Conservation (phyloP, 2,329 filamentous ascomycete species). For the Venturia oleaginea region DNA sequence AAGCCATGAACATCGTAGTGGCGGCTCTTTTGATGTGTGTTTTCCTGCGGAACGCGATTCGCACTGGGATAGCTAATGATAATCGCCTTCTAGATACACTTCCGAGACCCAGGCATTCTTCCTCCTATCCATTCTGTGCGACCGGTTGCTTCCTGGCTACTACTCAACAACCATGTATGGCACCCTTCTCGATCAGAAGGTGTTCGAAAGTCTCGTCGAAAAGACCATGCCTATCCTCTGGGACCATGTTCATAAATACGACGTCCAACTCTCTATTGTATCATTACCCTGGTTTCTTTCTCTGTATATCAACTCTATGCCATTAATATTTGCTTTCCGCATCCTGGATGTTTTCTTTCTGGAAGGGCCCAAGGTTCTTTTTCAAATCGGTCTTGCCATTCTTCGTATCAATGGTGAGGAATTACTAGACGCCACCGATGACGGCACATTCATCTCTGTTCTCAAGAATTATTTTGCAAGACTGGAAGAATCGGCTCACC, state of each 20-base stretch:
- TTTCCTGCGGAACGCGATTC: conserved; percentile 14
- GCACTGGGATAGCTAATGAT: conserved; percentile 21
- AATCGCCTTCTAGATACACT: conserved; percentile 57
- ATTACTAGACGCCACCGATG: conserved; percentile 82
- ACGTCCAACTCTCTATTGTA: conserved; percentile 94
- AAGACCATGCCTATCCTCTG: conserved; percentile 97
- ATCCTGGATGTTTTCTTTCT: conserved; percentile 98
- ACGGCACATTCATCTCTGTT: conserved; percentile 93
- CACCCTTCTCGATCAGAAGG: conserved; percentile 89
- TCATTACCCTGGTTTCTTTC: conserved; percentile 97
- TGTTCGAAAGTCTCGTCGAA: conserved; percentile 96
- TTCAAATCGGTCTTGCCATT: conserved; percentile 95
- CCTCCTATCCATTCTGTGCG: conserved; percentile 81
- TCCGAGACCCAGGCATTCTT: conserved; percentile 95
- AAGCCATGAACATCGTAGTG: conserved; percentile 99
- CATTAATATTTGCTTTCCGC: conserved; percentile 90
- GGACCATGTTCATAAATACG: conserved; percentile 94
- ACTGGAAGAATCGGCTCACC: conserved; percentile 90
- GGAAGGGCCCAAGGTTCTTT: conserved; percentile 92
- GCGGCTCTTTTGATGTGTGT: conserved; percentile 83
- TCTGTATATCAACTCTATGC: conserved; percentile 99
- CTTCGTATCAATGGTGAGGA: conserved; percentile 95
- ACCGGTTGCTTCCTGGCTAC: conserved; percentile 87
- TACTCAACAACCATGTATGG: conserved; percentile 99
- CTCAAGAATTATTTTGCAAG: conserved; percentile 90